Conservation (phyloP, 202 grass and related monocot species). For the Digitaria exilis region DNA sequence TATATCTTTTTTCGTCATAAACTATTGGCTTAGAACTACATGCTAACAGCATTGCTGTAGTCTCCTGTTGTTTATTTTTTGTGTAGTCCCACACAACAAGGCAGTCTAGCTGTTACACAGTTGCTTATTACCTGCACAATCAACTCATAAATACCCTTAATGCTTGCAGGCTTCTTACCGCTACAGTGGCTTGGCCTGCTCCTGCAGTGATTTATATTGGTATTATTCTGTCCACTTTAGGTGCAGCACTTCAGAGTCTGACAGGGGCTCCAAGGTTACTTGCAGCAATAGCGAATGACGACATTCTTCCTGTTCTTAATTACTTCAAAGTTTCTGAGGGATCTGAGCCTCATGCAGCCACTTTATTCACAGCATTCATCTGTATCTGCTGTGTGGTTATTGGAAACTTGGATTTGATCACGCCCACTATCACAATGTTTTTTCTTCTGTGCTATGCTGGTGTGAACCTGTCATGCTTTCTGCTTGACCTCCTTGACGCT, state of each 20-base stretch:
- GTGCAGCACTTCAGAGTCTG: slow-evolving; percentile 94
- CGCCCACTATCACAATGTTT: slow-evolving; percentile 99
- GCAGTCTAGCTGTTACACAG: not conserved
- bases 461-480: slow-evolving; percentile 97
- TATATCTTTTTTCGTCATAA: slow-evolving; percentile 19
- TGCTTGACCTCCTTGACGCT: slow-evolving; percentile 96
- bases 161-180: slow-evolving; percentile 84
- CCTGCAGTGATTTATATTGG: slow-evolving; percentile 93
- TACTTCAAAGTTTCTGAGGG: slow-evolving; percentile 97
- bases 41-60: not conserved
- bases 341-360: slow-evolving; percentile 76
- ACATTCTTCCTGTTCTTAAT: slow-evolving; percentile 93
- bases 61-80: not conserved
- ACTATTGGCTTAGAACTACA: slow-evolving; percentile 16
- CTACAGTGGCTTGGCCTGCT: slow-evolving; percentile 91
- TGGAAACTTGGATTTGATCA: slow-evolving; percentile 97
- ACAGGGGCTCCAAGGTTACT: slow-evolving; percentile 94
- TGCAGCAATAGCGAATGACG: slow-evolving; percentile 96
- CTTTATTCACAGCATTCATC: slow-evolving; percentile 90
- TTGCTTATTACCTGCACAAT: slow-evolving; percentile 19
- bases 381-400: slow-evolving; percentile 92
- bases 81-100: slow-evolving; percentile 13
- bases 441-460: slow-evolving; percentile 96
- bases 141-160: slow-evolving; percentile 31
- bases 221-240: slow-evolving; percentile 96